Conservation (phyloP, 129 eudicot genomes). For the Cynara cardunculus region DNA sequence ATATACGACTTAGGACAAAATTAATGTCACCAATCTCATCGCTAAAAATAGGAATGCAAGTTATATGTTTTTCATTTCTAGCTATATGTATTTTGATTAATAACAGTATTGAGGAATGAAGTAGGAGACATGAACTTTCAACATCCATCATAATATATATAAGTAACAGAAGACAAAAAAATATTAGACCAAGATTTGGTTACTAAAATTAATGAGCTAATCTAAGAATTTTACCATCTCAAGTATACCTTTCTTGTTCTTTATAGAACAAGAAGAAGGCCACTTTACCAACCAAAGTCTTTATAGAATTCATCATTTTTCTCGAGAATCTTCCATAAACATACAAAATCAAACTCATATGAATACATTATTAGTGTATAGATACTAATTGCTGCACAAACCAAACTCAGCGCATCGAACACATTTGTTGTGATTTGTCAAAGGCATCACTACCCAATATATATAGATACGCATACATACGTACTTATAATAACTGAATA, state of each 20-base stretch:
- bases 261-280: neutral
- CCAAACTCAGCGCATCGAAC: neutral
- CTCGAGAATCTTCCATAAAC: conserved; percentile 4
- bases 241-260: neutral
- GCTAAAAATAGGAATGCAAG: neutral
- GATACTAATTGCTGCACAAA: neutral
- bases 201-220: neutral
- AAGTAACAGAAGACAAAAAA: neutral
- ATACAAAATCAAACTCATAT: neutral
- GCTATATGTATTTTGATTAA: neutral
- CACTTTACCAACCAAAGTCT: conserved; percentile 4
- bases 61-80: neutral
- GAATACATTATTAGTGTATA: neutral
- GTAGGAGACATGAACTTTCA: neutral
- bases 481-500: neutral
- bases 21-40: neutral
- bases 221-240: neutral
- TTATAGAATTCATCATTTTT: neutral
- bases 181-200: neutral
- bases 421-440: neutral
- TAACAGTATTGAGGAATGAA: neutral
- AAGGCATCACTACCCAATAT: neutral
- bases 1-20: neutral
- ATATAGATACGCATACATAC: neutral
- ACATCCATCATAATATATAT: neutral